These are phyloP conservation scores for Aschersonia sp. DNA, from an alignment of 2,329 filamentous ascomycete species.

Conservation along the genomic window DNA sequence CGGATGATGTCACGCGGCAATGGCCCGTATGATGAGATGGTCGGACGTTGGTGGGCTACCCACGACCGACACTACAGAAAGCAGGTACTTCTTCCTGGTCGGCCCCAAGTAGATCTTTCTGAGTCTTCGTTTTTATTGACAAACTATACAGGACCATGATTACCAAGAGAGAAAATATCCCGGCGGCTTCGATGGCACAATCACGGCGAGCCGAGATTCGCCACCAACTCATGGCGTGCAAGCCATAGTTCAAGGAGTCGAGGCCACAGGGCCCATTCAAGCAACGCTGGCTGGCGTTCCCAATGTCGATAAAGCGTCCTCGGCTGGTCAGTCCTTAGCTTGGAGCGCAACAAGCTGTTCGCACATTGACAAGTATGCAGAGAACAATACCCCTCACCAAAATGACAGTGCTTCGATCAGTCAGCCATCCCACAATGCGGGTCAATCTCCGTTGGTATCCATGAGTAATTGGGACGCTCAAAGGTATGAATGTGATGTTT, in stretches of 20 bases:
- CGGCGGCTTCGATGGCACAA: no score
- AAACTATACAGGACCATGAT: no score
- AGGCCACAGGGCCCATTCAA: no score
- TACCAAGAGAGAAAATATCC: no score
- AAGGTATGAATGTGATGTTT: constrained; percentile 21
- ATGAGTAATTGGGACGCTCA: constrained; percentile 38
- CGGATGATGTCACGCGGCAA: constrained; percentile 37
- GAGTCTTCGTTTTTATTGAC: no score
- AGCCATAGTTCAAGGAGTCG: no score
- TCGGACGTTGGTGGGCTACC: constrained; percentile 84
- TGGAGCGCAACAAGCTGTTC: background rate
- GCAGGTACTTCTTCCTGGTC: constrained; percentile 21
- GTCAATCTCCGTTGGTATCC: background rate
- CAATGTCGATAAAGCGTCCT: background rate
- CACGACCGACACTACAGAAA: constrained; percentile 73
- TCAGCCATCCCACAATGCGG: background rate
- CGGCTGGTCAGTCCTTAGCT: background rate
- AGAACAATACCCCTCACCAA: background rate
- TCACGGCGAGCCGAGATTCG: no score
- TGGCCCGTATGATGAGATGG: constrained; percentile 67
- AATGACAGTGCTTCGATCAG: background rate
- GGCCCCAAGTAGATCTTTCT: background rate
- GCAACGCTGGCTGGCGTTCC: background rate
- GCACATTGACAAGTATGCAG: background rate
- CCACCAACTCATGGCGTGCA: no score